Conservation (phyloP, 2,329 filamentous ascomycete genomes). For the Cladosporium colombiae region DNA sequence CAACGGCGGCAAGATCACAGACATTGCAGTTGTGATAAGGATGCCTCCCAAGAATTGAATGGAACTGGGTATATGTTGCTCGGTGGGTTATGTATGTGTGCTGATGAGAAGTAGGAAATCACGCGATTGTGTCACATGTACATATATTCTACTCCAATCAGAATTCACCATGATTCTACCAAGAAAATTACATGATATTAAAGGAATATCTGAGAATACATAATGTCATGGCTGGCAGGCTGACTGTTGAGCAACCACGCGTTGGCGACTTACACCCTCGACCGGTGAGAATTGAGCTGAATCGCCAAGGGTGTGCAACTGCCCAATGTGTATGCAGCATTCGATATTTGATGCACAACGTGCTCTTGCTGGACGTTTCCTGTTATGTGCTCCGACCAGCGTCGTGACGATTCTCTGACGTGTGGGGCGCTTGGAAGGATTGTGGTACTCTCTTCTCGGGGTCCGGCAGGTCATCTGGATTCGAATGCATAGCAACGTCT, state of each 20-base stretch:
- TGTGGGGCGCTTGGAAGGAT: neutral
- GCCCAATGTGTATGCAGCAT: neutral
- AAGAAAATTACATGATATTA: neutral
- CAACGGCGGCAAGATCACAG: conserved; percentile 43
- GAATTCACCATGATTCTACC: neutral
- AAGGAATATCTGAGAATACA: neutral
- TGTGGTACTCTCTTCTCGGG: neutral
- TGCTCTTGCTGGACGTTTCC: neutral
- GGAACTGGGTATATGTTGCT: neutral
- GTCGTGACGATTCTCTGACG: conserved; percentile 2
- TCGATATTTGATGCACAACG: neutral
- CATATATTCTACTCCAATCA: neutral
- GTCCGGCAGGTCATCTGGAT: conserved; percentile 4
- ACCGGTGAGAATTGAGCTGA: neutral
- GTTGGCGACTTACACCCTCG: neutral
- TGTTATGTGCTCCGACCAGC: neutral
- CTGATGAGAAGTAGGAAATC: conserved; percentile 7
- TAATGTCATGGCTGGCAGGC: neutral
- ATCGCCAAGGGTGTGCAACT: neutral
- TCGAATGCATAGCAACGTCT: conserved; percentile 14
- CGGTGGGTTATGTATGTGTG: neutral
- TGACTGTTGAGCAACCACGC: neutral
- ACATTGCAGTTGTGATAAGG: conserved; percentile 39
- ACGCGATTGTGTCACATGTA: neutral
- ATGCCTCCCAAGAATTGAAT: conserved; percentile 20